phyloP scores from a whole-genome alignment of 495 filamentous ascomycete genomes.

The Tricharina praecox region DNA sequence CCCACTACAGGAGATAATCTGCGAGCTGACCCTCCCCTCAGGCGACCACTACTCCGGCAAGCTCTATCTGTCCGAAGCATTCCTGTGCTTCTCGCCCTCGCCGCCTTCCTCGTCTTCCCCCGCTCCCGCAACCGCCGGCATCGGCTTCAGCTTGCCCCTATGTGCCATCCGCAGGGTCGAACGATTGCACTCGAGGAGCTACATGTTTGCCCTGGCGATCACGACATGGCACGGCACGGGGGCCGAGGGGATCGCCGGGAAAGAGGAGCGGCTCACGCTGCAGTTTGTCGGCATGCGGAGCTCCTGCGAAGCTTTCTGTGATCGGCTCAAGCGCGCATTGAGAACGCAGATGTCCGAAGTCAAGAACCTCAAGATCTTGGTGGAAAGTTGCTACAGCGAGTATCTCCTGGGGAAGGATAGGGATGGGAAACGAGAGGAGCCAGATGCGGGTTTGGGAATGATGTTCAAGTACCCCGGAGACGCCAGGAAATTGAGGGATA shows the following conservation, averaged over 20 bases:
- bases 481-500: constrained; percentile 81
- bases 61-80: constrained; percentile 83
- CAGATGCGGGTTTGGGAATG: constrained; percentile 85
- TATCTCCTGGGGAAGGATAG: constrained; percentile 50
- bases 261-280: constrained; percentile 68
- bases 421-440: constrained; percentile 42
- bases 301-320: constrained; percentile 87
- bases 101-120: constrained; percentile 53
- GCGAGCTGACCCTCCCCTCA: constrained; percentile 69
- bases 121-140: constrained; percentile 77
- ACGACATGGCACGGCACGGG: constrained; percentile 82
- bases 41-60: constrained; percentile 85
- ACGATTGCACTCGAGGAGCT: constrained; percentile 72
- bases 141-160: constrained; percentile 91
- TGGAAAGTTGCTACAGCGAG: constrained; percentile 79
- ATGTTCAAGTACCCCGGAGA: constrained; percentile 91
- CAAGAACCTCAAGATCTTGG: constrained; percentile 58
- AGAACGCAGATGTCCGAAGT: constrained; percentile 73
- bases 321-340: constrained; percentile 77
- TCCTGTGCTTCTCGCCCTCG: constrained; percentile 88
- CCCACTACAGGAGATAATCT: constrained; percentile 86
- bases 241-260: constrained; percentile 31
- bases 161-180: constrained; percentile 84
- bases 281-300: constrained; percentile 76
- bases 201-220: constrained; percentile 81